Evolutionary conservation across 148 eudicot genomes (phyloP).

Genomic region (Mesembryanthemum crystallinum): DNA sequence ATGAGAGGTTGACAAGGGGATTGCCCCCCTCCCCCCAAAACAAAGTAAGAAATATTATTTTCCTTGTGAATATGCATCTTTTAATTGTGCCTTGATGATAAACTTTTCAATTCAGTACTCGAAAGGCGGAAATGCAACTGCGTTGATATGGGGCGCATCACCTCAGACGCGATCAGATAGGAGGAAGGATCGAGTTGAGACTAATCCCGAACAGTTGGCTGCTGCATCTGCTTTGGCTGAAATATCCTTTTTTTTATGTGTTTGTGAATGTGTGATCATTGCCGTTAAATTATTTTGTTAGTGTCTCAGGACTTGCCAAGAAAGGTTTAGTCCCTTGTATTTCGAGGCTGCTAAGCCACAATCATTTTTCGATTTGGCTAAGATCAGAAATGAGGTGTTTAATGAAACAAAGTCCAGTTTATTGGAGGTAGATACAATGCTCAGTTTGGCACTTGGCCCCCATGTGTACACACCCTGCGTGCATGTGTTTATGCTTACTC

Average conservation of each 20-base stretch:
- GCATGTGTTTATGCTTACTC: no score
- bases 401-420: no score
- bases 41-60: no score
- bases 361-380: neutral
- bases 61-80: no score
- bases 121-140: constrained; percentile 64
- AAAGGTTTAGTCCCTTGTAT: neutral
- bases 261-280: neutral
- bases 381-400: neutral
- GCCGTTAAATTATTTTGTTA: neutral
- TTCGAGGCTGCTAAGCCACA: neutral
- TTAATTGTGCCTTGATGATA: constrained; percentile 1
- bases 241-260: constrained; percentile 70
- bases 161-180: constrained; percentile 97
- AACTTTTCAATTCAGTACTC: constrained; percentile 47
- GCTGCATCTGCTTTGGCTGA: constrained; percentile 96
- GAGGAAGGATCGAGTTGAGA: constrained; percentile 92
- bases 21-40: no score
- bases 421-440: no score
- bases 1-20: no score
- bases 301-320: neutral
- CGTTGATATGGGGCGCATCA: constrained; percentile 94
- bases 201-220: constrained; percentile 96
- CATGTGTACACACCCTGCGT: no score
- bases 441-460: no score